A percentile compares a stretch with the other conserved stretches of the same genome.
Conservation (phyloP, 2,329 filamentous ascomycete genomes). For the Nannizzia gypsea region DNA sequence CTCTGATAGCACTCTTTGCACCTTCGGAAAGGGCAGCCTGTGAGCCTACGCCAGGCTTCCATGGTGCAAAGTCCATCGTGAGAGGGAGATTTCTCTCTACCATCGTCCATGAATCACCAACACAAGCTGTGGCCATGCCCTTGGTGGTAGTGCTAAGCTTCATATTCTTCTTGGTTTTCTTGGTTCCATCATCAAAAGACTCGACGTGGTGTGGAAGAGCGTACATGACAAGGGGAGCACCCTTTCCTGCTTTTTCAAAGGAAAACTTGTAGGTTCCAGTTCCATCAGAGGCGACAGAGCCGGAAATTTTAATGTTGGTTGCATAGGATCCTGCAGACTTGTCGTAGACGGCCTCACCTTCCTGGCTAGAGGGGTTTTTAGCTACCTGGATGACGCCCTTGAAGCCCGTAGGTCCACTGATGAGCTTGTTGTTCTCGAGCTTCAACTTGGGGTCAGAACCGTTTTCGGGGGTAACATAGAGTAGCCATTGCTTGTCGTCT, state of each 20-base stretch:
- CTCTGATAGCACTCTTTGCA: constrained; percentile 49
- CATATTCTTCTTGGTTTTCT: constrained; percentile 41
- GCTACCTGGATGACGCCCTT: constrained; percentile 70
- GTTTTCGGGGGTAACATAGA: constrained; percentile 57
- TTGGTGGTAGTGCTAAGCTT: constrained; percentile 73
- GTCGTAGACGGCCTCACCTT: constrained; percentile 61
- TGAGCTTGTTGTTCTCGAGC: constrained; percentile 52
- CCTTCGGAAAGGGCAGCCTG: constrained; percentile 31
- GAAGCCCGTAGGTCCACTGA: constrained; percentile 57
- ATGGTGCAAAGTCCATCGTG: constrained; percentile 67
- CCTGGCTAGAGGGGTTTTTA: constrained; percentile 52
- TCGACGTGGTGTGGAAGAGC: constrained; percentile 74
- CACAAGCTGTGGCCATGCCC: constrained; percentile 61
- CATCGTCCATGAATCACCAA: constrained; percentile 66
- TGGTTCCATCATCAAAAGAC: constrained; percentile 54
- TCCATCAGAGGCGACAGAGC: constrained; percentile 43
- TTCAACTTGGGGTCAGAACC: constrained; percentile 55
- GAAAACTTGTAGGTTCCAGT: constrained; percentile 60
- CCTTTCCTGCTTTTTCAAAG: constrained; percentile 61
- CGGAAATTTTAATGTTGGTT: constrained; percentile 51
- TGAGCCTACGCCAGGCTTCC: constrained; percentile 44
- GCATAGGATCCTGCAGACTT: constrained; percentile 64
- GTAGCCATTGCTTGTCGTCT: constrained; percentile 63
- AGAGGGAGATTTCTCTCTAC: constrained; percentile 60
- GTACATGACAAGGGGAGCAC: constrained; percentile 61